phyloP scores from a whole-genome alignment of 148 eudicot species.

The Rhododendron mucronatum region DNA sequence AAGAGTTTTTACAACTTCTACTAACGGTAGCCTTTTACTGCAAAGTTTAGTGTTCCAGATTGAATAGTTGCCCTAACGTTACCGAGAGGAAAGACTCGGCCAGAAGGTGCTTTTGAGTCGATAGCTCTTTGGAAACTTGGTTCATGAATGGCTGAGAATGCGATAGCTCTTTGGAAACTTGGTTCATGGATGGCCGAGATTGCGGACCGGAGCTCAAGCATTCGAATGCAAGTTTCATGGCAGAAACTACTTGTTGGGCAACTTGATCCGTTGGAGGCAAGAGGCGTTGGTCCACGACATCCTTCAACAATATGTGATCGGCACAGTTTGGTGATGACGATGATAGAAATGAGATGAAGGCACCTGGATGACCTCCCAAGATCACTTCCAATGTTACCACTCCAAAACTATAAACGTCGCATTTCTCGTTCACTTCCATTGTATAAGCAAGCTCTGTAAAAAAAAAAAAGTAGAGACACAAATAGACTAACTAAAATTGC shows the following conservation, averaged over 20 bases:
- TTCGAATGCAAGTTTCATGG: neutral
- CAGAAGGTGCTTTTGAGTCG: neutral
- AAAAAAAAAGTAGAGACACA: neutral
- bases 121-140: slow-evolving; percentile 1
- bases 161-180: slow-evolving; percentile 2
- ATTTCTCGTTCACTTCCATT: slow-evolving; percentile 20
- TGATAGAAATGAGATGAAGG: slow-evolving; percentile 10
- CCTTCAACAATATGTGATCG: neutral
- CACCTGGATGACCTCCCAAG: slow-evolving; percentile 25
- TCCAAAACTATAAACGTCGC: slow-evolving; percentile 28
- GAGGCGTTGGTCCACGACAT: neutral
- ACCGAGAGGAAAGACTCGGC: neutral
- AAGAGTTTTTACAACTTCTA: neutral
- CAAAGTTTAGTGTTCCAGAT: neutral
- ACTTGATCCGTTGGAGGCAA: neutral
- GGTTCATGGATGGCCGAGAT: slow-evolving; percentile 25
- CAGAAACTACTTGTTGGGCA: neutral
- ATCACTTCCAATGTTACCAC: slow-evolving; percentile 27
- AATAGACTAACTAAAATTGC: no score
- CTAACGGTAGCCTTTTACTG: neutral
- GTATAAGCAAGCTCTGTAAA: slow-evolving; percentile 17
- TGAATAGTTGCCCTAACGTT: neutral
- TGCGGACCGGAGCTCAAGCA: neutral
- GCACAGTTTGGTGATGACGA: neutral
- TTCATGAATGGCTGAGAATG: slow-evolving; percentile 26